phyloP scores from a whole-genome alignment of 108 stramenopile species.

The Cyclotella atomus region DNA sequence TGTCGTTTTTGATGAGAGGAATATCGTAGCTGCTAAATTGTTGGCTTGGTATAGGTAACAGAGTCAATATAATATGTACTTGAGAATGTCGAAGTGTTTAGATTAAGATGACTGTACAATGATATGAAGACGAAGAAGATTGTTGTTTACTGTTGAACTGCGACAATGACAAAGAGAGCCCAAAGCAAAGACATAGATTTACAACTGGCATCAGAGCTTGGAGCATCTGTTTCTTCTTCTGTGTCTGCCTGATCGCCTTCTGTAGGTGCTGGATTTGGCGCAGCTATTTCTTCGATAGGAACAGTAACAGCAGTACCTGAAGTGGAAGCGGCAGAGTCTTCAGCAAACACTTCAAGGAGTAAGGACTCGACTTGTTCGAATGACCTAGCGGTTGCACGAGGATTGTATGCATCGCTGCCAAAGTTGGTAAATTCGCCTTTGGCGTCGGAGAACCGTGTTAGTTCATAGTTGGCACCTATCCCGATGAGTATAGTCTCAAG shows the following conservation, averaged over 20 bases:
- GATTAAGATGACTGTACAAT: too few species aligned
- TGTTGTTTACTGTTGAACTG: too few species aligned
- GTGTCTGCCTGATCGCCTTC: not conserved
- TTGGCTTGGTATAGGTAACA: too few species aligned
- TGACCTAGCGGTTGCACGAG: slow-evolving; percentile 18
- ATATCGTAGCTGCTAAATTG: too few species aligned
- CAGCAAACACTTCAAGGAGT: slow-evolving; percentile 9
- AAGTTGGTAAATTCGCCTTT: slow-evolving; percentile 17
- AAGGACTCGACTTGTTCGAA: slow-evolving; percentile 5
- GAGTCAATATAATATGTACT: too few species aligned
- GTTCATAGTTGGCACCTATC: slow-evolving; percentile 49
- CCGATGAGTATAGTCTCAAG: slow-evolving; percentile 43
- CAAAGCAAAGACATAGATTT: too few species aligned
- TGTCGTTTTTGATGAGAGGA: too few species aligned
- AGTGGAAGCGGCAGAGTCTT: not conserved
- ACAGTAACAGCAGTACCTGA: not conserved
- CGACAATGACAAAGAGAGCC: too few species aligned
- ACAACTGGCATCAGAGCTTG: too few species aligned
- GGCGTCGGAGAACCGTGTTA: slow-evolving; percentile 44
- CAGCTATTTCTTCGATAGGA: not conserved
- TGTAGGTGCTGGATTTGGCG: not conserved
- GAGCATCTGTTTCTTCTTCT: too few species aligned
- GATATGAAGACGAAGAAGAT: too few species aligned
- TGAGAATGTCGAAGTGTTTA: too few species aligned
- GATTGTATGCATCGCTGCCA: slow-evolving; percentile 13